Conservation (phyloP, 179 eudicot species). For the Gypsophila paniculata region DNA sequence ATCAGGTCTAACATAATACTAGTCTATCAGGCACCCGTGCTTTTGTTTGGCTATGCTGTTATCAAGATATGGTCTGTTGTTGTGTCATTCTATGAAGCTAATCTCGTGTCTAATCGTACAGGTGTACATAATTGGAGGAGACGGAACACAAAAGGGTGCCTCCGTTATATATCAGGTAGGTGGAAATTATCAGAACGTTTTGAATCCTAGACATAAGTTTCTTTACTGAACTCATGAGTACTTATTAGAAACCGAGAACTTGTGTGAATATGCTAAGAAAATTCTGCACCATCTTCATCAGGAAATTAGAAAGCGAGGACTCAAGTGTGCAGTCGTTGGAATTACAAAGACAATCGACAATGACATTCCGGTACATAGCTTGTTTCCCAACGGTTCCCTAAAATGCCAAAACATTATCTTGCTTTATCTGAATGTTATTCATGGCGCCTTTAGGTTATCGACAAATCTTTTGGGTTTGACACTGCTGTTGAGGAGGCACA, state of each 20-base stretch:
- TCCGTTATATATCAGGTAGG: slow-evolving; percentile 63
- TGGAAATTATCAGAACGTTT: too few relatives aligned
- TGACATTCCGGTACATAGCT: slow-evolving; percentile 73
- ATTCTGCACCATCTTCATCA: slow-evolving; percentile 22
- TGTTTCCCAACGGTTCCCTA: not conserved
- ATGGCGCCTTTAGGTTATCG: slow-evolving; percentile 53
- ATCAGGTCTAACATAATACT: too few relatives aligned
- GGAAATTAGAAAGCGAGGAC: slow-evolving; percentile 85
- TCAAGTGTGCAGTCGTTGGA: slow-evolving; percentile 76
- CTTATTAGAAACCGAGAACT: too few relatives aligned
- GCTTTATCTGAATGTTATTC: slow-evolving; percentile 1
- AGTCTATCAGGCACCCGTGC: too few relatives aligned
- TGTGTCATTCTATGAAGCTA: too few relatives aligned
- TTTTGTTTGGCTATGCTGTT: too few relatives aligned
- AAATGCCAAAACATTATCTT: slow-evolving; percentile 1
- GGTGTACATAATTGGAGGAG: slow-evolving; percentile 98
- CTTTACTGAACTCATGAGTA: too few relatives aligned
- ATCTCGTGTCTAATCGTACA: slow-evolving; percentile 10
- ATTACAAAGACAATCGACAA: slow-evolving; percentile 92
- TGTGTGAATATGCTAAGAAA: not conserved
- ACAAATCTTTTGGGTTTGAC: slow-evolving; percentile 94
- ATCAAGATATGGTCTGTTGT: too few relatives aligned
- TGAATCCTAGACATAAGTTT: not conserved
- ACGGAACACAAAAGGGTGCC: slow-evolving; percentile 90
- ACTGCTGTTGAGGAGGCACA: slow-evolving; percentile 97